phyloP scores from a whole-genome alignment of 2,329 filamentous ascomycete species.

The Xylaria sp. region DNA sequence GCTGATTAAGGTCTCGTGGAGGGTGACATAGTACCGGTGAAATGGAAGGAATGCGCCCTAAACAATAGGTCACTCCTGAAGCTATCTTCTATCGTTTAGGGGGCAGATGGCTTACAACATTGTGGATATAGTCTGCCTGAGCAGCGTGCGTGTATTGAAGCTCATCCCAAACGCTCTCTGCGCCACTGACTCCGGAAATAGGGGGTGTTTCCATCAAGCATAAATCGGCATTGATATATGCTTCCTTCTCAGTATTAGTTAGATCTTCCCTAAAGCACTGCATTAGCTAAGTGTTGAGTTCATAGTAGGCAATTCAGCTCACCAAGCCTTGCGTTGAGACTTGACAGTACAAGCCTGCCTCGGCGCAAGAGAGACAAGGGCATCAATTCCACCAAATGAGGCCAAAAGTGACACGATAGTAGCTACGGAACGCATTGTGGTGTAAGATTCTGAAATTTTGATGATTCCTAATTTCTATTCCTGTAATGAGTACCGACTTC shows the following conservation, averaged over 20 bases:
- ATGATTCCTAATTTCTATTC: no score
- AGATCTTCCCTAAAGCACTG: slow-evolving; percentile 6
- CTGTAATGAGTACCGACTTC: background rate
- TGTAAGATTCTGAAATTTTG: background rate
- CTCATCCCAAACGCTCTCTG: slow-evolving; percentile 18
- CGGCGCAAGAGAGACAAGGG: no score
- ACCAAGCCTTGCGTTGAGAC: slow-evolving; percentile 25
- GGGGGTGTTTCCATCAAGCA: slow-evolving; percentile 24
- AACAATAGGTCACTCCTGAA: background rate
- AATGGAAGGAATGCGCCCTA: slow-evolving; percentile 27
- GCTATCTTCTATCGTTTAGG: background rate
- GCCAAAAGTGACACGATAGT: background rate
- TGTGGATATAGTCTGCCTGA: slow-evolving; percentile 20
- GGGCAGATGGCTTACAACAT: slow-evolving; percentile 15
- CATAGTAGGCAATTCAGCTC: background rate
- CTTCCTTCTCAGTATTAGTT: slow-evolving; percentile 17
- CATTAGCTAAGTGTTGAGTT: background rate
- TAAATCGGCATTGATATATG: slow-evolving; percentile 19
- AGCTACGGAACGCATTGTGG: background rate
- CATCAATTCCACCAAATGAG: background rate
- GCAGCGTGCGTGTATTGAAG: slow-evolving; percentile 18
- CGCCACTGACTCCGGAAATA: slow-evolving; percentile 7
- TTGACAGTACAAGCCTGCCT: slow-evolving; percentile 18
- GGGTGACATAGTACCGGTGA: slow-evolving; percentile 19
- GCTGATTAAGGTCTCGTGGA: slow-evolving; percentile 15